These are phyloP conservation scores for Iris macrosiphon DNA, from an alignment of 106 monocot species.

Conservation along the genomic window DNA sequence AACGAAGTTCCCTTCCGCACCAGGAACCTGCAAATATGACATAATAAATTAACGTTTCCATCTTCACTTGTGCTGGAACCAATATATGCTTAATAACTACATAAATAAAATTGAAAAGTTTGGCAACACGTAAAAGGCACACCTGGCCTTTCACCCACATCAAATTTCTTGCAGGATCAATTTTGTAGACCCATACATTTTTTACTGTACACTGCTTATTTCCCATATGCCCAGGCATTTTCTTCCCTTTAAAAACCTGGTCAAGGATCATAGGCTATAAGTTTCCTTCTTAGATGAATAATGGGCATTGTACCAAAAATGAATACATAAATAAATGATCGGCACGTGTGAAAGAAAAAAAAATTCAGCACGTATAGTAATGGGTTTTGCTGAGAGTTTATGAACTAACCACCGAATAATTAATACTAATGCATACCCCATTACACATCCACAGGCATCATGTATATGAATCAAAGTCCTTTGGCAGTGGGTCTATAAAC, in stretches of 20 bases:
- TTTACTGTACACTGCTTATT: constrained; percentile 50
- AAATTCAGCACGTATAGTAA: too few relatives aligned
- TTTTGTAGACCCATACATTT: constrained; percentile 82
- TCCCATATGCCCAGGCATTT: constrained; percentile 84
- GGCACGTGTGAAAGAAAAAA: too few relatives aligned
- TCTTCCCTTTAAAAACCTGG: constrained; percentile 77
- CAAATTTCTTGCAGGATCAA: constrained; percentile 70
- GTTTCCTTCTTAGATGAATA: neutral
- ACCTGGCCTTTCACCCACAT: constrained; percentile 88
- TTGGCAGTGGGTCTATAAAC: too few relatives aligned
- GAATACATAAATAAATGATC: neutral
- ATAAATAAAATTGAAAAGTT: neutral
- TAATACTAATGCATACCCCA: too few relatives aligned
- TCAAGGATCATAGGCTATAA: neutral
- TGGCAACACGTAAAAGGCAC: neutral
- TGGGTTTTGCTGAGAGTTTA: too few relatives aligned
- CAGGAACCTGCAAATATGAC: constrained; percentile 56
- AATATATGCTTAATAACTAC: too few relatives aligned
- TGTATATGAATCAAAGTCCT: too few relatives aligned
- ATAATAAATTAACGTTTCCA: too few relatives aligned
- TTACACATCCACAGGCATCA: too few relatives aligned
- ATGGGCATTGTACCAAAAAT: neutral
- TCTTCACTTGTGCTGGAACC: too few relatives aligned
- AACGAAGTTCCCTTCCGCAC: constrained; percentile 96
- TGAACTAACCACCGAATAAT: too few relatives aligned